Base-by-base conservation (phyloP, 768 basidiomycete species). In the Boletellus ananas region DNA sequence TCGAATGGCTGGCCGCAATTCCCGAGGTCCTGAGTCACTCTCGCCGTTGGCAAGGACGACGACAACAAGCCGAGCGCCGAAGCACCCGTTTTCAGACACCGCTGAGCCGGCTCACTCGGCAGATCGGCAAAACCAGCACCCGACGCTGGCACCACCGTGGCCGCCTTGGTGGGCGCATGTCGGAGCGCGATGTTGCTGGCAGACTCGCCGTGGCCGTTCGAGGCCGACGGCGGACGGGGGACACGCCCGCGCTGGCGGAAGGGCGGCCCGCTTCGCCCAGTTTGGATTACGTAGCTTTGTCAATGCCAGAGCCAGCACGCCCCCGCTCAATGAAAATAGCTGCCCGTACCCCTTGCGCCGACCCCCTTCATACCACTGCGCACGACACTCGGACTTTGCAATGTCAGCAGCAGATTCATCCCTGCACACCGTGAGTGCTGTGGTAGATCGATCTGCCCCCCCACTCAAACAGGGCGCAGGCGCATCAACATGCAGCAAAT, bases 401-500 rank as follows among this genome's bases (percentile, higher is more conserved):
- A 67, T 76, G 57, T 62, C 72, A 31, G 50, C 60, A 39, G 72
- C 70, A 52, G 72, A 78, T 36, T 74, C 74, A 47, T 77, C 80
- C 21, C 72, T 83, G 71, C 78, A 79, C 59, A 65, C 73, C 34
- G 80, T 81, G 61, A 72, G 70, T 46, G 3, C 36, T 1, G 10
- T 21, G 12, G 20, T 43, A 35, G 52, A 36, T 12, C 14, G n/a
- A 23, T 4, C 3, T 23, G n/a, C 36, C 16, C 18, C 25, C 43
- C 16, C 16, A 10, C 29, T 63, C 55, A 27, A 47, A 27, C 38
- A 47, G 39, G 34, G 27, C 17, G 20, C 64, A 91, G 88, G 89
- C 90, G 18, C 87, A 92, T 65, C 82, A 85, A 59, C 87, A 90
- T 68, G 85, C 85, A 46, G 83, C 84, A 14, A 86, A 85, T 59